Evolutionary conservation across 116 monocot genomes (phyloP).

Genomic region (Posidonia oceanica): DNA sequence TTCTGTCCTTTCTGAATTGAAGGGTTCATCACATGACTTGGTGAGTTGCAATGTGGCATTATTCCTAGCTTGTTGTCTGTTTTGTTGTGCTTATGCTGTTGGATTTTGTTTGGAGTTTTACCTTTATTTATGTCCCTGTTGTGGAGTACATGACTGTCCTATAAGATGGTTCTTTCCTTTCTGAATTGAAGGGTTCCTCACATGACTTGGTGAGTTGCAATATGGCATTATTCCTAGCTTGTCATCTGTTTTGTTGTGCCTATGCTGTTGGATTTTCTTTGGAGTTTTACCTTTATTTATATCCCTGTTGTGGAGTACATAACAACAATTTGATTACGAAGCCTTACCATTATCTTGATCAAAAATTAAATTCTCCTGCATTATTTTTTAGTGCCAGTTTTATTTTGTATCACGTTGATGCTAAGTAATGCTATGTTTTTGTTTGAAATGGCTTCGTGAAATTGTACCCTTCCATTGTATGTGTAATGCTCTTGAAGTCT

Average conservation of each 20-base stretch:
- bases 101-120: not conserved
- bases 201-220: slow-evolving; percentile 76
- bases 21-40: slow-evolving; percentile 93
- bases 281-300: not conserved
- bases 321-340: no score
- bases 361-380: no score
- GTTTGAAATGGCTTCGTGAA: no score
- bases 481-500: no score
- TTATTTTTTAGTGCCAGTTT: no score
- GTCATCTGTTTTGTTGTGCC: not conserved
- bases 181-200: slow-evolving; percentile 77
- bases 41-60: slow-evolving; percentile 35
- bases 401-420: no score
- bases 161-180: slow-evolving; percentile 74
- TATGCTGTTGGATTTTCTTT: not conserved
- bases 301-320: no score
- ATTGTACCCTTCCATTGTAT: no score
- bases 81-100: not conserved
- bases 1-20: slow-evolving; percentile 74
- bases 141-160: slow-evolving; percentile 27
- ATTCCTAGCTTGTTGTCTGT: not conserved
- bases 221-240: slow-evolving; percentile 13
- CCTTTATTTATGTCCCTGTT: not conserved
- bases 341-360: no score
- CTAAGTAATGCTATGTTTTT: no score